Percentiles rank a stretch among this genome's conserved stretches.
phyloP scores from a whole-genome alignment of 768 basidiomycete species.

The Phanerochaete sordida region DNA sequence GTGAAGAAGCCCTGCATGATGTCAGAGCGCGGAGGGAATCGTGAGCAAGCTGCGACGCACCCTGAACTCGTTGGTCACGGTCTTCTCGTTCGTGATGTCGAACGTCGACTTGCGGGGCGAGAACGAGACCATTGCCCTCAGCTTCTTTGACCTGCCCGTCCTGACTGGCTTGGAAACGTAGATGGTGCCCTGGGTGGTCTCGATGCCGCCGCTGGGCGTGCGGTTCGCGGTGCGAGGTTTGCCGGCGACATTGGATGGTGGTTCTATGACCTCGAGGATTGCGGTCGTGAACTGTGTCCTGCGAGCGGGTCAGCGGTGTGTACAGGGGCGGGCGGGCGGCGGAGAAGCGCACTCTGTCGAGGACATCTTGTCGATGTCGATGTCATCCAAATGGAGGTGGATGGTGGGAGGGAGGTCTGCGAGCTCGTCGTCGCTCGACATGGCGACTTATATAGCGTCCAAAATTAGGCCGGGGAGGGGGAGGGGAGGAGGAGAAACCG shows the following conservation, averaged over 20 bases:
- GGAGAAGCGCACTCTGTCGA: conserved; percentile 4
- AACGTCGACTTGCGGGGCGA: conserved; percentile 82
- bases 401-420: background rate
- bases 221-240: conserved; percentile 2
- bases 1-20: conserved; percentile 82
- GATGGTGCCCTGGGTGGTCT: conserved; percentile 60
- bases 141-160: conserved; percentile 68
- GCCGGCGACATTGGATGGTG: background rate
- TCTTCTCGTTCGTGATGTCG: conserved; percentile 73
- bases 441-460: background rate
- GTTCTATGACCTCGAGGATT: conserved; percentile 8
- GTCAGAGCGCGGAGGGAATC: background rate
- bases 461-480: background rate
- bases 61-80: conserved; percentile 82
- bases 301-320: background rate
- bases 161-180: conserved; percentile 77
- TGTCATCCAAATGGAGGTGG: conserved; percentile 4
- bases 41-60: conserved; percentile 34
- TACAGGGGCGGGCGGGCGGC: background rate
- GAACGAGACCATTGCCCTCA: conserved; percentile 83
- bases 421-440: background rate
- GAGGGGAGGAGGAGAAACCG: background rate
- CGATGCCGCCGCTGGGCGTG: conserved; percentile 29
- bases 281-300: conserved; percentile 8
- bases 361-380: conserved; percentile 6